A percentile compares a stretch with the other conserved stretches of the same genome.
phyloP scores from a whole-genome alignment of 2,329 filamentous ascomycete genomes.

The Aspergillus hortae region DNA sequence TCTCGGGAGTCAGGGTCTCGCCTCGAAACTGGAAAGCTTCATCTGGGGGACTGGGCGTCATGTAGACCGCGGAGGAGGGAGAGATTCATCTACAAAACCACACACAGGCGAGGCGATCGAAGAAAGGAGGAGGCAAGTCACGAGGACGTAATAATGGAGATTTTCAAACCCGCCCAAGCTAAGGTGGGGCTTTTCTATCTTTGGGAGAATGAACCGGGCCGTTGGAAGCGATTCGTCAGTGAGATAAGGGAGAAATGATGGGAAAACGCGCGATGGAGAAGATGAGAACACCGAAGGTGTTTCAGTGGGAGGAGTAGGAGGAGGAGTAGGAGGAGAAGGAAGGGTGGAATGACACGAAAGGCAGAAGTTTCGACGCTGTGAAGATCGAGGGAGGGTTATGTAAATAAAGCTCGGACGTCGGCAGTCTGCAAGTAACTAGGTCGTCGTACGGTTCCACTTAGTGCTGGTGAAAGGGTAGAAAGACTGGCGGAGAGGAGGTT shows the following conservation, averaged over 20 bases:
- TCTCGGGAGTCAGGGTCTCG: conserved; percentile 65
- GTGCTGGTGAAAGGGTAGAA: background rate
- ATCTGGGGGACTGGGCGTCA: conserved; percentile 51
- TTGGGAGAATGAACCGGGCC: conserved; percentile 24
- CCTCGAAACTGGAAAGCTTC: conserved; percentile 58
- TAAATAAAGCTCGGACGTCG: background rate
- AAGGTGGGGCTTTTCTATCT: conserved; percentile 33
- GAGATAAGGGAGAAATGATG: conserved; percentile 14
- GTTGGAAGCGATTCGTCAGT: conserved; percentile 13
- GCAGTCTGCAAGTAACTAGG: background rate
- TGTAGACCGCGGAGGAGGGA: conserved; percentile 43
- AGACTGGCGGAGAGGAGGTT: background rate
- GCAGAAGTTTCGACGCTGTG: background rate
- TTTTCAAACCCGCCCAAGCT: conserved; percentile 33
- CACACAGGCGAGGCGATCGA: background rate
- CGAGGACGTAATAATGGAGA: conserved; percentile 17
- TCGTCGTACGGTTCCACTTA: background rate
- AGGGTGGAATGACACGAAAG: conserved; percentile 2
- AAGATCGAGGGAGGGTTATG: background rate
- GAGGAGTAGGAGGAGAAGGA: conserved; percentile 2
- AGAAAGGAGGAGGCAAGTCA: conserved; percentile 5
- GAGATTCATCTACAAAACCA: conserved; percentile 39
- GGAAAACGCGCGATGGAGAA: conserved; percentile 1
- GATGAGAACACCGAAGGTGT: background rate
- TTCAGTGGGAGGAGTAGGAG: conserved; percentile 5